Base-by-base conservation (phyloP, 2,329 filamentous ascomycete genomes). In the Phialocephala sp. region DNA sequence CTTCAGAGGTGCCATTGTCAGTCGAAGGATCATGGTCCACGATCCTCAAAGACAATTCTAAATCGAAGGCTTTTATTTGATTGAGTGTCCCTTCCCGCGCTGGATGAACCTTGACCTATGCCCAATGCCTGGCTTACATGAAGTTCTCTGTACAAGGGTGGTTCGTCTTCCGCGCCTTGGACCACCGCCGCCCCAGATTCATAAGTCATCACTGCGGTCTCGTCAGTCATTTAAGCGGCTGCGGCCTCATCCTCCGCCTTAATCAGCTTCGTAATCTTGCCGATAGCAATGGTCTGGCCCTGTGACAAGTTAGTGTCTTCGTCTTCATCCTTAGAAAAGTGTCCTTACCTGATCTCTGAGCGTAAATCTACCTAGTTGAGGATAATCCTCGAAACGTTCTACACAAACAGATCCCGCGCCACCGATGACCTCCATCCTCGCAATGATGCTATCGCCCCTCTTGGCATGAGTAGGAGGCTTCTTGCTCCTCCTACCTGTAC, bases 211-310 rank as follows among this genome's bases (percentile, higher is more conserved):
- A 50, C 22, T 50, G 52, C 15, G 20, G 22, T 22, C 18, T 27
- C 52, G 41, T 58, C 27, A 47, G 63, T 37, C 61, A 55, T 62
- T 70, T 71, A 72, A 66, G 67, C 71, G 58, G 72, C 68, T 58
- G 58, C 24, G 20, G 59, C 36, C 43, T 62, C 56, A 41, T 72
- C 73, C 15, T 72, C 68, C 4, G 84, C 80, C 4, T 80, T 82
- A 72, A 91, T 87, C 67, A 99, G 86, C 85, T 94, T 97, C 66
- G 93, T 97, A 79, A 99, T 96, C 87, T 99, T 99, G 76, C 95
- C 95, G 82, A 99, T 99, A 64, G 95, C 95, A 82, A 99, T 97
- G 0, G 95, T 99, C 91, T 98, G 94, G 74, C 95, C 95, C 89
- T 98, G 76, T 62, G 77, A 60, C 69, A 52, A 43, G 60, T 75